Evolutionary conservation across 129 eudicot species (phyloP), one percentile per base, ranked within the genome.

Genomic region (Helichrysum umbraculigerum): DNA sequence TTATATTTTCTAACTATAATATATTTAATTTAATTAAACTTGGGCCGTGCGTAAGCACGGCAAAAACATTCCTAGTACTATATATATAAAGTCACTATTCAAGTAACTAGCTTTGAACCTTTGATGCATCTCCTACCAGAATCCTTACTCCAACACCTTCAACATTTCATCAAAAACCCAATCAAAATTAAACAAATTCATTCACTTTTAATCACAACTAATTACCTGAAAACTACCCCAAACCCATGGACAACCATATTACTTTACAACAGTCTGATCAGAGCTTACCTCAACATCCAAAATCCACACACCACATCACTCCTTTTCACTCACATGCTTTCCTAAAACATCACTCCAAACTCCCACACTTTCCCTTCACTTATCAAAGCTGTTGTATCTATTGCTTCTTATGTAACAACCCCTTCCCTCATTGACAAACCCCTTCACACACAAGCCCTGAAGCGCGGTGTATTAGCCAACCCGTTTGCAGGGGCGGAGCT

Each of bases 321-420:
- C 57, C 85, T 90, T 34, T 90, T 88, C 85, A 78, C 79, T 44
- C 76, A 88, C 62, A 92, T 92, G 98, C 86, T 90, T 71, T 73
- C 71, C 33, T 79, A 83, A 29, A 71, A 76, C 32, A 81, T 88
- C 44, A 84, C 84, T 3, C 96, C 92, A 28, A 92, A 90, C 47
- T 73, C 84, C 71, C 89, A 85, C 63, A 92, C 94, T 29, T 90
- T 86, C 76, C 87, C 98, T 79, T 85, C 90, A 11, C 47, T 92
- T 17, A 39, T 90, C 34, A 92, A 92, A 80, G 92, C 96, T 30
- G 82, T 81, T 32, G 77, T 76, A 37, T 59, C 66, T 11, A 78
- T 83, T 32, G 77, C 79, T 47, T 59, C 66, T n/a, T 69, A 76
- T 17, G 22, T 21, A 52, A 68, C 74, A 42, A 71, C 71, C 12